These are phyloP conservation scores for Pichia sp. DNA, from an alignment of 1,139 yeast species.

Conservation along the genomic window DNA sequence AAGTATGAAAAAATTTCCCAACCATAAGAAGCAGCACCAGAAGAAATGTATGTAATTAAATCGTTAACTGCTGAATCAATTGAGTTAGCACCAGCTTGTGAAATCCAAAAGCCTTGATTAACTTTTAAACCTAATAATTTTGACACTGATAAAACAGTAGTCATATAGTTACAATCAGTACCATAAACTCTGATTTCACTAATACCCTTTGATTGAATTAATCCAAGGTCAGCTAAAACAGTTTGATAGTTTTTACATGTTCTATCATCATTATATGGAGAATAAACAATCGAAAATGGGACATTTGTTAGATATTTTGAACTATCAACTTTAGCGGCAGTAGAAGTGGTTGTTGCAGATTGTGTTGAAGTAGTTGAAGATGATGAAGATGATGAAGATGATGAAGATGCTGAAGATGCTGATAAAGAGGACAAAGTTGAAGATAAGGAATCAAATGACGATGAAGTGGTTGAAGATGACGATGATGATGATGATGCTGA, in stretches of 20 bases:
- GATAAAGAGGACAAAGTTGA: background rate
- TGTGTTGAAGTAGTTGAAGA: background rate
- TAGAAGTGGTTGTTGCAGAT: background rate
- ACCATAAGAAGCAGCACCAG: constrained; percentile 43
- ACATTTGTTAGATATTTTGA: constrained; percentile 19
- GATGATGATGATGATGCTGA: too few relatives aligned
- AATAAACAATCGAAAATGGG: constrained; percentile 41
- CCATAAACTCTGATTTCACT: constrained; percentile 69
- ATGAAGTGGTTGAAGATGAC: constrained; percentile 10
- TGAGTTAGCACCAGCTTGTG: constrained; percentile 55
- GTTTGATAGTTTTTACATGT: constrained; percentile 54
- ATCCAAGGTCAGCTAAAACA: constrained; percentile 53
- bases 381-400: background rate
- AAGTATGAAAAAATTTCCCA: constrained; percentile 71
- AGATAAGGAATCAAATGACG: constrained; percentile 3
- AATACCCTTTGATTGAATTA: constrained; percentile 57
- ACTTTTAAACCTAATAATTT: constrained; percentile 57
- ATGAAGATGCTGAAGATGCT: background rate
- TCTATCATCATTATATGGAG: constrained; percentile 69
- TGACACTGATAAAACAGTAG: constrained; percentile 60
- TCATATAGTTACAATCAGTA: constrained; percentile 70
- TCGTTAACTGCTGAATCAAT: constrained; percentile 54
- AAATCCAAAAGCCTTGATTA: constrained; percentile 85
- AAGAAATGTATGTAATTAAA: constrained; percentile 41
- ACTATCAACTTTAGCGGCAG: constrained; percentile 11